These are phyloP conservation scores for Rachicladosporium sp. DNA, from an alignment of 2,329 filamentous ascomycete species.

Conservation along the genomic window DNA sequence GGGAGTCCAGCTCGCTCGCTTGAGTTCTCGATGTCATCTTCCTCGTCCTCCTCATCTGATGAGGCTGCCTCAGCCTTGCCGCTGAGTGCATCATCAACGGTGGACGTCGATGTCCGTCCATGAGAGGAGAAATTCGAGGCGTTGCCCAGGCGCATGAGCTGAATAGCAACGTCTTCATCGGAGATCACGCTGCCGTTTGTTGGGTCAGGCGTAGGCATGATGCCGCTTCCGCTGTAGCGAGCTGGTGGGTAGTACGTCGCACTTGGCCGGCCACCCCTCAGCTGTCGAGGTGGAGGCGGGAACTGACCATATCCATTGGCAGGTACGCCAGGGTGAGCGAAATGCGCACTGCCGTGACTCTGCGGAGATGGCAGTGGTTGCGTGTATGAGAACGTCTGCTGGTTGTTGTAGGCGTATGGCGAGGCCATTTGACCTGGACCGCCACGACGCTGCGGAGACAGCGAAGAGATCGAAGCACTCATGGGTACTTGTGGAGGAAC, in stretches of 20 bases:
- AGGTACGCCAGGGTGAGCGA: slow-evolving; percentile 13
- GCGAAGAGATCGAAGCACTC: slow-evolving; percentile 91
- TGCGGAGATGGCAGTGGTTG: slow-evolving; percentile 75
- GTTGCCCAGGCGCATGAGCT: slow-evolving; percentile 90
- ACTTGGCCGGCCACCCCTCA: slow-evolving; percentile 46
- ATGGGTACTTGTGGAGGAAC: slow-evolving; percentile 88
- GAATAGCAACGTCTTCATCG: slow-evolving; percentile 93
- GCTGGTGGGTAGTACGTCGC: slow-evolving; percentile 27
- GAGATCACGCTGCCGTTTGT: slow-evolving; percentile 95
- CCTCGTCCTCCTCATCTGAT: slow-evolving; percentile 55
- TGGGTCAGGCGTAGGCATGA: slow-evolving; percentile 89
- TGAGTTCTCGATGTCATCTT: slow-evolving; percentile 71
- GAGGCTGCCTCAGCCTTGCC: slow-evolving; percentile 75
- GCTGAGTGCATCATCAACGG: slow-evolving; percentile 84
- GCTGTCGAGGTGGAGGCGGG: slow-evolving; percentile 31
- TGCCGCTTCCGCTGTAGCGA: slow-evolving; percentile 38
- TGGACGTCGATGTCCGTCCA: slow-evolving; percentile 84
- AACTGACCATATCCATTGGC: slow-evolving; percentile 8
- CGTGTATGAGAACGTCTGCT: slow-evolving; percentile 68
- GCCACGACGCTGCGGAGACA: slow-evolving; percentile 77
- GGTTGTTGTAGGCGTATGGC: slow-evolving; percentile 61
- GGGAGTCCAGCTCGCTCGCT: slow-evolving; percentile 42
- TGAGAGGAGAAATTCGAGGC: slow-evolving; percentile 78
- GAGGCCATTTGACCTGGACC: slow-evolving; percentile 59
- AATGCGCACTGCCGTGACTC: slow-evolving; percentile 42